A percentile compares a stretch with the other conserved stretches of the same genome.
Conservation (phyloP, 192 early-diverging fungal genomes). For the Irineochytrium annulatum region DNA sequence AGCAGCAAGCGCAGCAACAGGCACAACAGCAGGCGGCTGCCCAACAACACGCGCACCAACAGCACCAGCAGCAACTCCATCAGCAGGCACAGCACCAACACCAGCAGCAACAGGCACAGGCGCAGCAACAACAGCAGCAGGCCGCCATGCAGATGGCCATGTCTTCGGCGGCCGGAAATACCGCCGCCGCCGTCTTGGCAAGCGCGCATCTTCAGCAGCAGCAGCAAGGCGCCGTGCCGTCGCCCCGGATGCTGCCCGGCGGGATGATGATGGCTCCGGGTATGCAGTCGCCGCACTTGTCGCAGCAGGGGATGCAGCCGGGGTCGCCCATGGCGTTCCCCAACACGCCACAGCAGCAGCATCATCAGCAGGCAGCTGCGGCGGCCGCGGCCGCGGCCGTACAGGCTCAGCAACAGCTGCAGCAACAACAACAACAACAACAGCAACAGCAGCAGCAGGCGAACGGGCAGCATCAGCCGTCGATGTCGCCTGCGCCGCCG, state of each 20-base stretch:
- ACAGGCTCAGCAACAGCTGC: constrained; percentile 1
- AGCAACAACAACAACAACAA: background rate
- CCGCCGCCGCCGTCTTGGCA: no score
- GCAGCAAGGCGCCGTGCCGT: no score
- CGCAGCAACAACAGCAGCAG: background rate
- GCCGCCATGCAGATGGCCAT: no score
- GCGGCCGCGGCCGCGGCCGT: background rate
- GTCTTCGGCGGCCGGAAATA: no score
- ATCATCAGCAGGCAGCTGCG: background rate
- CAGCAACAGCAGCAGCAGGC: background rate
- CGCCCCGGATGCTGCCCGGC: no score
- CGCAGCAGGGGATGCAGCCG: no score
- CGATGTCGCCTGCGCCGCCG: background rate
- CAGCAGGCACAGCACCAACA: background rate
- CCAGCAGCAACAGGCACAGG: background rate
- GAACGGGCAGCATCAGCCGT: no score
- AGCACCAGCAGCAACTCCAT: background rate
- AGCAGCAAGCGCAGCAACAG: background rate
- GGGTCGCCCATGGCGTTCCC: no score
- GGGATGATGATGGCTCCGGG: no score
- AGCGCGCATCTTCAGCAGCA: no score
- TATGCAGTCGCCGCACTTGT: no score
- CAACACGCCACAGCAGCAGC: constrained; percentile 2
- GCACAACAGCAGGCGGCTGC: background rate
- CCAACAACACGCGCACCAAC: background rate